Conservation (phyloP, 495 filamentous ascomycete species). For the Lichenothelia convexa region DNA sequence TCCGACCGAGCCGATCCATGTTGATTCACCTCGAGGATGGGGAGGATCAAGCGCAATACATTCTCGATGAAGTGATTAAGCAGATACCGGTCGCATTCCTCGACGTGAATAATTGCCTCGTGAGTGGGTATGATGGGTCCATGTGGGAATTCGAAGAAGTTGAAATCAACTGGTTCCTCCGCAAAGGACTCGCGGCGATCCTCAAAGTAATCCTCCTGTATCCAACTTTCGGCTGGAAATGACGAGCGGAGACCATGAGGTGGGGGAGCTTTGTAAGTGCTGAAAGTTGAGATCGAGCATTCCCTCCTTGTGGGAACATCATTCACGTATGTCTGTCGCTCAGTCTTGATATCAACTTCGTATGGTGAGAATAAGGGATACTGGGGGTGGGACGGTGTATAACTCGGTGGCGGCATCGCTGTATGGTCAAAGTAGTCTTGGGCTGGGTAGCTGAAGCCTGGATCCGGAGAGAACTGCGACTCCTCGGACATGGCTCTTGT, state of each 20-base stretch:
- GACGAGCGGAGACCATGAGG: constrained; percentile 39
- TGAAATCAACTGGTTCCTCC: constrained; percentile 49
- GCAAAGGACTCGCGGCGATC: constrained; percentile 39
- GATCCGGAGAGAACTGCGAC: constrained; percentile 59
- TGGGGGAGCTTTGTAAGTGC: constrained; percentile 62
- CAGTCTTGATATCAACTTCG: constrained; percentile 89
- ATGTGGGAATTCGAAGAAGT: constrained; percentile 61
- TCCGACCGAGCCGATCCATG: constrained; percentile 57
- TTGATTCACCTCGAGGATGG: constrained; percentile 75
- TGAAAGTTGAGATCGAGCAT: constrained; percentile 74
- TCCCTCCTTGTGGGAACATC: constrained; percentile 69
- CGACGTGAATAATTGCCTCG: constrained; percentile 64
- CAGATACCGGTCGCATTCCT: constrained; percentile 69
- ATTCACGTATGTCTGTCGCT: constrained; percentile 85
- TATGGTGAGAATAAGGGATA: constrained; percentile 44
- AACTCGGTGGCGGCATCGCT: constrained; percentile 24
- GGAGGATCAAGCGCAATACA: constrained; percentile 77
- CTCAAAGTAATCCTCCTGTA: constrained; percentile 52
- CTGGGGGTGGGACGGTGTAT: not conserved
- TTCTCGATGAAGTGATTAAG: constrained; percentile 84
- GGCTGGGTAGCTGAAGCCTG: constrained; percentile 35
- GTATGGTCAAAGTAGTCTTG: constrained; percentile 19
- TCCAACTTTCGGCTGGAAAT: constrained; percentile 52
- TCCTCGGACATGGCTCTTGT: constrained; percentile 59
- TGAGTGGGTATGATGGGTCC: constrained; percentile 32